Evolutionary conservation across 202 grass and related monocot species (phyloP).

Genomic region (Setaria viridis): DNA sequence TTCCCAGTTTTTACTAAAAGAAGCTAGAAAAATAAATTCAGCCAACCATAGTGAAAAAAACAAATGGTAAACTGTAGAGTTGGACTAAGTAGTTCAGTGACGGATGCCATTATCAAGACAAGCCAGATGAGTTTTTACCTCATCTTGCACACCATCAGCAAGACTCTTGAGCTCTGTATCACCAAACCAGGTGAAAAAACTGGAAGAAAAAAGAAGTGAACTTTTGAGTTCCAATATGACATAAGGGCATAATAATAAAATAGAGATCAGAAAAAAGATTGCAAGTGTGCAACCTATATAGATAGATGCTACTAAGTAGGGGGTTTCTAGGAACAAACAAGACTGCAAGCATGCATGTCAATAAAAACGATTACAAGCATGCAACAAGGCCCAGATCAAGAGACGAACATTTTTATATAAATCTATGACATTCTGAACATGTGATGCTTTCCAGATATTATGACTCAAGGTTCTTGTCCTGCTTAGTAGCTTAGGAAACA

Average conservation of each 20-base stretch:
- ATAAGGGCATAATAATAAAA: background rate
- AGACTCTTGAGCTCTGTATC: slow-evolving; percentile 68
- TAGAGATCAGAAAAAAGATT: background rate
- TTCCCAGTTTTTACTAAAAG: background rate
- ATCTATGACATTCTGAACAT: background rate
- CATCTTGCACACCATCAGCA: slow-evolving; percentile 78
- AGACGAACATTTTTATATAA: background rate
- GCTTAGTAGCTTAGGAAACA: background rate
- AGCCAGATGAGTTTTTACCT: slow-evolving; percentile 59
- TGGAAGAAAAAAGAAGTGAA: slow-evolving; percentile 43
- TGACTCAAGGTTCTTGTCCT: background rate
- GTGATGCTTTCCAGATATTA: background rate
- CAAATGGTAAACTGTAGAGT: background rate
- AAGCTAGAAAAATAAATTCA: background rate
- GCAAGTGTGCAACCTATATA: background rate
- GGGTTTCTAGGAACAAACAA: background rate
- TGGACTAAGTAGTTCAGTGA: background rate
- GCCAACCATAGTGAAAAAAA: background rate
- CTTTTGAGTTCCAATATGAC: background rate
- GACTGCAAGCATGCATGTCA: background rate
- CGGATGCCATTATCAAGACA: background rate
- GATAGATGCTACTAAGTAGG: background rate
- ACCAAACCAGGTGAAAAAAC: slow-evolving; percentile 98
- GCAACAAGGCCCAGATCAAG: background rate
- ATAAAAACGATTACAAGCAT: background rate